Evolutionary conservation across 192 early-diverging fungal species (phyloP).

Genomic region (Mortierella antarctica): DNA sequence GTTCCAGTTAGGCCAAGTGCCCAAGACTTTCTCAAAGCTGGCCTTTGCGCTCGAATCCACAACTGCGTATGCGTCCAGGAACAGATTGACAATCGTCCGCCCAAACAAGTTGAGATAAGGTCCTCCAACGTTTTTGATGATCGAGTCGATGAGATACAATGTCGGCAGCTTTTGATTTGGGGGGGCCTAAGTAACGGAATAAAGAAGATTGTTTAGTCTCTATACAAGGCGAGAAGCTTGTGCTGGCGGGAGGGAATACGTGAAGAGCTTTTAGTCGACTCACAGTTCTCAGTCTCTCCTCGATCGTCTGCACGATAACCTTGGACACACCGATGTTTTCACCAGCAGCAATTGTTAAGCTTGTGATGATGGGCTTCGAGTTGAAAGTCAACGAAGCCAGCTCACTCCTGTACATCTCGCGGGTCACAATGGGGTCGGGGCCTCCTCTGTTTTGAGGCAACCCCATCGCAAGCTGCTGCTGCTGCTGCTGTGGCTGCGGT

Average conservation of each 20-base stretch:
- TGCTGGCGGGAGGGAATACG: background rate
- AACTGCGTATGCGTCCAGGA: constrained; percentile 78
- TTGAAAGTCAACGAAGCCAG: constrained; percentile 90
- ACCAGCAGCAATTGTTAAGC: constrained; percentile 86
- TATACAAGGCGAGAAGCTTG: background rate
- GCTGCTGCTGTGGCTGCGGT: no score
- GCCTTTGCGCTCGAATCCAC: constrained; percentile 73
- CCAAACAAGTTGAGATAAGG: constrained; percentile 80
- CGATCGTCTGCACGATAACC: constrained; percentile 83
- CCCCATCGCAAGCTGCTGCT: background rate
- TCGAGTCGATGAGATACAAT: constrained; percentile 95
- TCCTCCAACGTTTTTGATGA: constrained; percentile 92
- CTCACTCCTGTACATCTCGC: constrained; percentile 69
- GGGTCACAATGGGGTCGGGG: constrained; percentile 46
- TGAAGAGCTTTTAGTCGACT: constrained; percentile 20
- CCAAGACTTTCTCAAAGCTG: constrained; percentile 80
- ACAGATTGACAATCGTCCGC: constrained; percentile 76
- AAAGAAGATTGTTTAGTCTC: constrained; percentile 1
- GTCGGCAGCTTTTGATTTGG: constrained; percentile 86
- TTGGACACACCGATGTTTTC: constrained; percentile 73
- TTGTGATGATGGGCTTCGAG: constrained; percentile 93
- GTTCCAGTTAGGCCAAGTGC: constrained; percentile 81
- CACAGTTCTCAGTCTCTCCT: constrained; percentile 63
- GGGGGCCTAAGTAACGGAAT: constrained; percentile 64
- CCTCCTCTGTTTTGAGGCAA: constrained; percentile 10